phyloP scores from a whole-genome alignment of 768 basidiomycete genomes.

The Mrakia blollopis region DNA sequence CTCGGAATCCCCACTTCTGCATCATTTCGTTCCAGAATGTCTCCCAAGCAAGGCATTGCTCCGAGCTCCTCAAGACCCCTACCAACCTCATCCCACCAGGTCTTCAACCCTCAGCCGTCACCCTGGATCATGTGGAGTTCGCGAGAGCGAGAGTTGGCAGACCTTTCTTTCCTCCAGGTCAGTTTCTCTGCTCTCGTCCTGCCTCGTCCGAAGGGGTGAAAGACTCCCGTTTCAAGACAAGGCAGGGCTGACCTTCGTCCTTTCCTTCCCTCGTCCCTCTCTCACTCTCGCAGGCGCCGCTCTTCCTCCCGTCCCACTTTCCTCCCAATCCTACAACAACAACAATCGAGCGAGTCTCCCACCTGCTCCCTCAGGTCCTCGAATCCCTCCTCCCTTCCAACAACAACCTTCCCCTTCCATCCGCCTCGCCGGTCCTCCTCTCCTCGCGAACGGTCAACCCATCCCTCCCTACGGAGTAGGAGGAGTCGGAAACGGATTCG shows the following conservation, averaged over 20 bases:
- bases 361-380: not conserved
- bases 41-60: not conserved
- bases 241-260: not conserved
- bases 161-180: constrained; percentile 12
- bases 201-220: too few relatives aligned
- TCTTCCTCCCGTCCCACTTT: not conserved
- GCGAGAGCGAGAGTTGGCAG: constrained; percentile 2
- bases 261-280: not conserved
- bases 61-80: constrained; percentile 2
- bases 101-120: not conserved
- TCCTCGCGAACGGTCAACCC: not conserved
- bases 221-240: too few relatives aligned
- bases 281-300: not conserved
- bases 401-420: not conserved
- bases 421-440: not conserved
- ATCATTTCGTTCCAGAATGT: constrained; percentile 9
- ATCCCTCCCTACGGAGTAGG: constrained; percentile 1
- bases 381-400: not conserved
- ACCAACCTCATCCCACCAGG: not conserved
- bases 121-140: constrained; percentile 14
- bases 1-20: constrained; percentile 11
- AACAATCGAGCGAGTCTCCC: too few relatives aligned
- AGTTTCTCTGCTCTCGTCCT: too few relatives aligned
- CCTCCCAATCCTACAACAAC: not conserved
- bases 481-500: not conserved